Percentiles rank a stretch among this genome's conserved stretches.
Evolutionary conservation across 2,329 filamentous ascomycete species (phyloP).

Genomic region (Sphaerulina populicola): DNA sequence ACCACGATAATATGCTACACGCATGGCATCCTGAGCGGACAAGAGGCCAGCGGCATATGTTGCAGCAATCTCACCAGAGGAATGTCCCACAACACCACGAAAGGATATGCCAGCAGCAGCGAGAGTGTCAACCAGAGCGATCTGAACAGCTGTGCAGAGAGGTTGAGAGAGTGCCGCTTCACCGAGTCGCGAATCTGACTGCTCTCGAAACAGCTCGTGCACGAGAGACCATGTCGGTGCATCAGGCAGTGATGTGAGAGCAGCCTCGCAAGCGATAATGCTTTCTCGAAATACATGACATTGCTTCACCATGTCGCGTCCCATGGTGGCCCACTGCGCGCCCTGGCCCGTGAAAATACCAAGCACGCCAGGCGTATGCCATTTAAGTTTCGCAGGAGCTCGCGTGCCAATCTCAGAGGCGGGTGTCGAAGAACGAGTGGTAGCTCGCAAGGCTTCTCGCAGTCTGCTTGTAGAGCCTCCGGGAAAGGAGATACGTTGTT

Average conservation of each 20-base stretch:
- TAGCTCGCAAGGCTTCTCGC: constrained; percentile 7
- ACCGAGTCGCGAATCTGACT: constrained; percentile 24
- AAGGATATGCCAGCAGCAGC: constrained; percentile 20
- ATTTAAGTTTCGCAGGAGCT: constrained; percentile 11
- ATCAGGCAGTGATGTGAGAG: constrained; percentile 12
- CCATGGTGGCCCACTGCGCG: constrained; percentile 30
- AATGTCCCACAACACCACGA: constrained; percentile 28
- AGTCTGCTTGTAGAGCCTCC: constrained; percentile 8
- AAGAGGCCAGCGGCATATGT: constrained; percentile 28
- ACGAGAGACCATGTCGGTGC: constrained; percentile 26
- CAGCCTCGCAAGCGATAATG: constrained; percentile 15
- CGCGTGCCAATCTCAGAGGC: constrained; percentile 11
- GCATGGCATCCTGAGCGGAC: constrained; percentile 17
- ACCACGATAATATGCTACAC: constrained; percentile 24
- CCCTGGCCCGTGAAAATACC: constrained; percentile 34
- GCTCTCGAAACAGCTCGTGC: constrained; percentile 41
- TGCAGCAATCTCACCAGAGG: constrained; percentile 32
- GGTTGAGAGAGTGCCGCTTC: constrained; percentile 42
- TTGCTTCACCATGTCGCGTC: constrained; percentile 20
- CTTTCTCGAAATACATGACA: constrained; percentile 17
- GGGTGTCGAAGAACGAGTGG: constrained; percentile 3
- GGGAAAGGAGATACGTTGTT: constrained; percentile 13
- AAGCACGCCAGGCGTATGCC: constrained; percentile 14
- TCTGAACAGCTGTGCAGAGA: constrained; percentile 49
- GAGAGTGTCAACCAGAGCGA: constrained; percentile 42